Evolutionary conservation across 768 basidiomycete genomes (phyloP).

Genomic region (Dacryopinax spathularia): DNA sequence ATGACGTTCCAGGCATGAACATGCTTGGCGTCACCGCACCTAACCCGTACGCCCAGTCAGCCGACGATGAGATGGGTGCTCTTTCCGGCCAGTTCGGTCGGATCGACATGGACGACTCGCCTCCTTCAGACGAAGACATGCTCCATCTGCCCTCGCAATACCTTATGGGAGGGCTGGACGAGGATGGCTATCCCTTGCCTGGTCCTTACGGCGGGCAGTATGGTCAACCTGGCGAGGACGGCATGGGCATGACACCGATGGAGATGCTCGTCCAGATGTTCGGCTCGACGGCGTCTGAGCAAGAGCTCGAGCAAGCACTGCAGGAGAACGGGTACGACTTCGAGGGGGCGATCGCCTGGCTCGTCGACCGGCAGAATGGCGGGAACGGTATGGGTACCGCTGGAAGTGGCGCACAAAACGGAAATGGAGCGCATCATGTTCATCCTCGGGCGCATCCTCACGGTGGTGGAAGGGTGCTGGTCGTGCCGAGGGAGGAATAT

Average conservation of each 20-base stretch:
- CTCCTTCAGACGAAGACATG: constrained; percentile 10
- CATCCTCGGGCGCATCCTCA: constrained; percentile 38
- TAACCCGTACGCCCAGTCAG: background rate
- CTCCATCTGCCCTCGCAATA: constrained; percentile 5
- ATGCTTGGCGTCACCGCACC: background rate
- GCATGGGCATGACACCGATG: constrained; percentile 81
- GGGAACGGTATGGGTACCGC: too few species aligned
- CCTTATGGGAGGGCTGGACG: constrained; percentile 7
- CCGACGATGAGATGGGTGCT: constrained; percentile 4
- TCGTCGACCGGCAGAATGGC: constrained; percentile 49
- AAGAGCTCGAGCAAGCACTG: constrained; percentile 87
- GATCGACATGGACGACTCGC: constrained; percentile 7
- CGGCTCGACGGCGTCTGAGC: constrained; percentile 73
- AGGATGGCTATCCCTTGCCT: constrained; percentile 9
- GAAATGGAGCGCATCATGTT: constrained; percentile 12
- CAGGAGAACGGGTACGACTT: constrained; percentile 83
- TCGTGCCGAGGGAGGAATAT: constrained; percentile 44
- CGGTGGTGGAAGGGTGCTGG: constrained; percentile 51
- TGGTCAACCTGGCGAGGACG: constrained; percentile 9
- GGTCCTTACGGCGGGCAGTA: constrained; percentile 11
- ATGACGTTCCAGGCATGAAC: background rate
- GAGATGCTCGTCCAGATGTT: constrained; percentile 93
- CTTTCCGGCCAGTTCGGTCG: background rate
- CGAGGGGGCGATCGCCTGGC: constrained; percentile 87
- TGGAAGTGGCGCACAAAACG: constrained; percentile 27